These are phyloP conservation scores for Strobilomyces echinocephalus DNA, from an alignment of 768 basidiomycete species.

Conservation along the genomic window DNA sequence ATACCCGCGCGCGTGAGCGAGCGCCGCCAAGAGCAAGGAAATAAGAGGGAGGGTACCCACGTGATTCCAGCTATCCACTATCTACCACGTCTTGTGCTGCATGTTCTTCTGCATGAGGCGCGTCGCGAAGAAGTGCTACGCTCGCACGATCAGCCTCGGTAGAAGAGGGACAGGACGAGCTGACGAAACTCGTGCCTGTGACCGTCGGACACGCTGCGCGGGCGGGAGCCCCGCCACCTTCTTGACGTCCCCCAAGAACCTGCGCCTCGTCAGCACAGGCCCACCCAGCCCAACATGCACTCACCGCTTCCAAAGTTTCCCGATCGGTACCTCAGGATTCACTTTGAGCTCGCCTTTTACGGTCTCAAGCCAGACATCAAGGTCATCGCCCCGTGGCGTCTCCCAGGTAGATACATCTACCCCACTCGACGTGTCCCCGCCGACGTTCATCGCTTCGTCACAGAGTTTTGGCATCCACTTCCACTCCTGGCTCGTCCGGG, in stretches of 20 bases:
- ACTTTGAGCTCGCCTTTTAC: constrained; percentile 98
- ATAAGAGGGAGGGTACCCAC: too few relatives aligned
- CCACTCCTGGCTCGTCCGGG: constrained; percentile 69
- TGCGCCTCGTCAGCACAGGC: neutral
- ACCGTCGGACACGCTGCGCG: constrained; percentile 30
- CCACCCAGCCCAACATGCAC: too few relatives aligned
- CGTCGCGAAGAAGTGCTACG: constrained; percentile 17
- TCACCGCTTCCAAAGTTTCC: too few relatives aligned
- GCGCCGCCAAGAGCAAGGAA: neutral
- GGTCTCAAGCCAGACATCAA: constrained; percentile 98
- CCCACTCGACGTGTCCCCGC: too few relatives aligned
- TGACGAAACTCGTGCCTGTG: constrained; percentile 25
- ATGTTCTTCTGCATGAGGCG: constrained; percentile 16
- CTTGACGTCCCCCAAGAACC: constrained; percentile 38
- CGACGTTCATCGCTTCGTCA: neutral
- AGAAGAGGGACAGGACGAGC: constrained; percentile 7
- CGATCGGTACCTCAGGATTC: too few relatives aligned
- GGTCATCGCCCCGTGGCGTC: constrained; percentile 97
- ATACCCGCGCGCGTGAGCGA: too few relatives aligned
- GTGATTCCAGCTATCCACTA: constrained; percentile 49
- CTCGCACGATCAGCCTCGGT: neutral
- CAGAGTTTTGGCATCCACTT: constrained; percentile 98
- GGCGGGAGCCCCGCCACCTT: constrained; percentile 31
- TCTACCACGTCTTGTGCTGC: constrained; percentile 38
- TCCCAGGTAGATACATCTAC: constrained; percentile 74